These are phyloP conservation scores for Abrus pulchellus DNA, from an alignment of 306 rosid genomes.

Conservation along the genomic window DNA sequence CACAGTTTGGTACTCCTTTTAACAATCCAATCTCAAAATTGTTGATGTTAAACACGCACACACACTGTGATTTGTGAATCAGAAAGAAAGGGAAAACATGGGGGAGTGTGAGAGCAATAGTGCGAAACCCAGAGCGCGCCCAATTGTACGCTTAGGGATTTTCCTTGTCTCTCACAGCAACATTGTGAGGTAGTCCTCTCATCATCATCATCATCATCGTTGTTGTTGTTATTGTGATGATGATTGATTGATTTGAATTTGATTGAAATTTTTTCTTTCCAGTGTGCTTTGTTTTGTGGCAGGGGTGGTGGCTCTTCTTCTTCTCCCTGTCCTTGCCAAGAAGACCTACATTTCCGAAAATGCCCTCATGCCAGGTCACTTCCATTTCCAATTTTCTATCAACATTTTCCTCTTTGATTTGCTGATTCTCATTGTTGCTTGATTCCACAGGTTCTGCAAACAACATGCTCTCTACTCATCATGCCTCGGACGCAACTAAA, in stretches of 20 bases:
- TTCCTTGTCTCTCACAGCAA: conserved; percentile 78
- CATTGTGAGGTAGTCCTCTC: conserved; percentile 62
- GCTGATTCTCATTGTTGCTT: neutral
- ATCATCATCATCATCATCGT: too few relatives aligned
- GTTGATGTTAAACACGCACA: too few relatives aligned
- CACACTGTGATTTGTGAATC: neutral
- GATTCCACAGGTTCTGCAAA: conserved; percentile 71
- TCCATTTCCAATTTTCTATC: neutral
- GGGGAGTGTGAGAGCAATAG: conserved; percentile 48
- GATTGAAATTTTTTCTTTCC: conserved; percentile 22
- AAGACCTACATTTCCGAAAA: conserved; percentile 93
- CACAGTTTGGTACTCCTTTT: neutral
- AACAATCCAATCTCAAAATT: too few relatives aligned
- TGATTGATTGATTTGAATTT: neutral
- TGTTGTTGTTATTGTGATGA: too few relatives aligned
- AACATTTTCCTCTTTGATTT: neutral
- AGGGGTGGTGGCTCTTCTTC: conserved; percentile 80
- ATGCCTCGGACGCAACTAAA: conserved; percentile 70
- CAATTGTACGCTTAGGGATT: conserved; percentile 77
- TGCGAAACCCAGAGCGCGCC: conserved; percentile 60
- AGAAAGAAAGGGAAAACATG: conserved; percentile 44
- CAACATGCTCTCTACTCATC: conserved; percentile 75
- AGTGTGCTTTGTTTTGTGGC: conserved; percentile 75
- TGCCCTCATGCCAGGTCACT: conserved; percentile 93
- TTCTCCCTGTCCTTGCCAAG: conserved; percentile 89